Conservation (phyloP, 495 filamentous ascomycete species). For the Clavariopsis aquatica region DNA sequence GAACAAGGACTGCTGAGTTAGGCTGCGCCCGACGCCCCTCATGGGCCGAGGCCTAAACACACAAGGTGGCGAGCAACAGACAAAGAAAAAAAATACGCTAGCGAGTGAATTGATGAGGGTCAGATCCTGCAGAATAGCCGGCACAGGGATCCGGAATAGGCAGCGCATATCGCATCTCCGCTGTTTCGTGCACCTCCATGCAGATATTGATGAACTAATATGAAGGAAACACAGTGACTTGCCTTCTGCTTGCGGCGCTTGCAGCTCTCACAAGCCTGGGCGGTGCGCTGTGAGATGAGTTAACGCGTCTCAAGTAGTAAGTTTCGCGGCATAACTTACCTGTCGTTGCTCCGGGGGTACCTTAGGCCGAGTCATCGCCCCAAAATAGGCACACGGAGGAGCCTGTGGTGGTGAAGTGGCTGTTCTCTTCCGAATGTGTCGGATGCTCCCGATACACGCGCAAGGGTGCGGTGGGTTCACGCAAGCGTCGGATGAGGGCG, state of each 20-base stretch:
- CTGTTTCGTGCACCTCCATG: background rate
- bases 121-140: constrained; percentile 2
- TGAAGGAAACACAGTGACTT: constrained; percentile 36
- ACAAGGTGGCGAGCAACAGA: background rate
- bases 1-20: constrained; percentile 7
- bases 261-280: constrained; percentile 73
- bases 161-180: background rate
- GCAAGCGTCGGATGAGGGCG: constrained; percentile 28
- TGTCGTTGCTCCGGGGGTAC: constrained; percentile 57
- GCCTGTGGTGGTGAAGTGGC: constrained; percentile 16
- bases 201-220: constrained; percentile 20
- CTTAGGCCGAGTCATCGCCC: constrained; percentile 61
- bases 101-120: constrained; percentile 7
- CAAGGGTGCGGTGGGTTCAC: background rate
- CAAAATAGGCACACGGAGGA: constrained; percentile 4
- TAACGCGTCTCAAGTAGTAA: background rate
- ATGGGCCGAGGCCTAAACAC: background rate
- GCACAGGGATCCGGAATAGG: background rate
- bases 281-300: constrained; percentile 53
- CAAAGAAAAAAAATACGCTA: background rate
- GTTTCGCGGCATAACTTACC: background rate
- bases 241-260: constrained; percentile 79
- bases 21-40: background rate
- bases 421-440: constrained; percentile 21
- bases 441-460: constrained; percentile 15